Conservation (phyloP, 352 stramenopile genomes). For the Blastocystis sp. region DNA sequence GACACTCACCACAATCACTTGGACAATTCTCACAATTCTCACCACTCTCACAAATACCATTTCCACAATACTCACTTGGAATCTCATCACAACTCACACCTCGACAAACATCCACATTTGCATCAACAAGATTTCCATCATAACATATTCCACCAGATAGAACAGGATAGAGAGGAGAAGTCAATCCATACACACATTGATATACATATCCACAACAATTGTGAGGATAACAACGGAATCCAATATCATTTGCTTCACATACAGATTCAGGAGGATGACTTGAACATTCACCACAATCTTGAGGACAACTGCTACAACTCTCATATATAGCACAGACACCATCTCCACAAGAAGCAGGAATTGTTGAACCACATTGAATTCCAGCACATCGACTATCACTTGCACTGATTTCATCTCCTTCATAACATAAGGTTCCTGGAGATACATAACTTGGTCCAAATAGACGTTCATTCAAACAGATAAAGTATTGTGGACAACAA, state of each 20-base stretch:
- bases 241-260: slow-evolving; percentile 10
- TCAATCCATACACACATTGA: slow-evolving; percentile 41
- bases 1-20: slow-evolving; percentile 45
- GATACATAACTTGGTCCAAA: neutral
- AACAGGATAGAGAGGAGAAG: slow-evolving; percentile 2
- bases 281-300: slow-evolving; percentile 48
- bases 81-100: neutral
- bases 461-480: slow-evolving; percentile 14
- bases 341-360: slow-evolving; percentile 41
- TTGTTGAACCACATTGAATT: neutral
- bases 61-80: slow-evolving; percentile 29
- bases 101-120: neutral
- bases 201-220: slow-evolving; percentile 44
- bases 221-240: slow-evolving; percentile 47
- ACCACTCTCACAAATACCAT: slow-evolving; percentile 25
- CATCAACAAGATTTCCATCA: slow-evolving; percentile 30
- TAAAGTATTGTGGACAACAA: slow-evolving; percentile 28
- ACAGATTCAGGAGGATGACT: neutral
- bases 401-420: neutral
- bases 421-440: neutral
- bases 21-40: slow-evolving; percentile 49
- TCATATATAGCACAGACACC: slow-evolving; percentile 51
- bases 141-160: slow-evolving; percentile 34
- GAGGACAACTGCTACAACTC: slow-evolving; percentile 35
- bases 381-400: slow-evolving; percentile 8